Base-by-base conservation (phyloP, 345 rosid species). In the Turnera subulata region DNA sequence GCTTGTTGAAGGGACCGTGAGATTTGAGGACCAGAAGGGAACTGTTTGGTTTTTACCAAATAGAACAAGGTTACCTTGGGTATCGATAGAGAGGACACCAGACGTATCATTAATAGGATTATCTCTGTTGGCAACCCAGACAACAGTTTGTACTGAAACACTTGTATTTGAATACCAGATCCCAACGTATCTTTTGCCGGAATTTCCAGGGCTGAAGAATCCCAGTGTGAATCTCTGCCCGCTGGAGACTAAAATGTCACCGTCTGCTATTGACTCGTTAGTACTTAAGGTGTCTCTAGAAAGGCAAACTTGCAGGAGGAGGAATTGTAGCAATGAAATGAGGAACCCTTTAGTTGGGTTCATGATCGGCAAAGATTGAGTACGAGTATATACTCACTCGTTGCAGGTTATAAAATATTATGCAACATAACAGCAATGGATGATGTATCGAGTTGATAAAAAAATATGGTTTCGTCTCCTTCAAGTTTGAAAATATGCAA, bases 241-340 rank as follows among this genome's bases (percentile, higher is more conserved):
- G 10, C n/a, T 52, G 15, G 66, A 62, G 51, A 62, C 21, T 14
- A 62, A 2, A 11, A 62, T 6, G 15, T 29, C 48, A 16, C 66
- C 66, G 15, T 62, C 51, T 19, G 11, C 11, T 5, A 62, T 17
- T 19, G 43, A 18, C 18, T 62, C 47, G n/a, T 62, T 52, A 14
- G 17, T 10, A 21, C 17, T 5, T 26, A 62, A 18, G 9, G 51
- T 42, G 53, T 46, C 32, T 9, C 5, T 20, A 26, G 44, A 46
- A n/a, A 18, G 6, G 15, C 53, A 46, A 58, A 46, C 6, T 15
- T n/a, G 39, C 43, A 58, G 15, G 0, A 11, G 51, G 6, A 58
- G 39, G 29, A 46, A 1, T 12, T n/a, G 0, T 14, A 58, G 11
- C 29, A 18, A 19, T 4, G 42, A 14, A 26, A 12, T 4, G 16